Conservation (phyloP, 352 stramenopile genomes). For the Saprolegnia parasitica region DNA sequence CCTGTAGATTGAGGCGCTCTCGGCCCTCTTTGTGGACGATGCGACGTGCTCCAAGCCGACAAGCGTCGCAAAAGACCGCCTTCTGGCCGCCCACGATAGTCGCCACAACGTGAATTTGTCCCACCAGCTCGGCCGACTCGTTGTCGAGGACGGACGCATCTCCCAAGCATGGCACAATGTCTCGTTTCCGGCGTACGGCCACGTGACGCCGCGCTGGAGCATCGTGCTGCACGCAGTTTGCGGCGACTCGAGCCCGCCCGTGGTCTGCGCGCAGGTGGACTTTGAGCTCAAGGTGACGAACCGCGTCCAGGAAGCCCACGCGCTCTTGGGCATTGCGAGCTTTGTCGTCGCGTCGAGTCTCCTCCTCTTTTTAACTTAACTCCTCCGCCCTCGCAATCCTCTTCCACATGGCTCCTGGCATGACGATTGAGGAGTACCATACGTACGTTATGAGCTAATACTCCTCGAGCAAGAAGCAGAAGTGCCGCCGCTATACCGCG, state of each 20-base stretch:
- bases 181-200: slow-evolving; percentile 21
- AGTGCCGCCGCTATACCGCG: too few relatives aligned
- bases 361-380: slow-evolving; percentile 31
- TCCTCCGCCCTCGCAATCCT: not conserved
- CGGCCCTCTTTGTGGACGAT: not conserved
- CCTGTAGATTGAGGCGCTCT: not conserved
- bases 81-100: not conserved
- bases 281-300: slow-evolving; percentile 27
- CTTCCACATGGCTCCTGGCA: not conserved
- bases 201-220: slow-evolving; percentile 27
- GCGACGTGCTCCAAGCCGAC: not conserved
- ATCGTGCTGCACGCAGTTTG: slow-evolving; percentile 28
- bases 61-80: slow-evolving; percentile 4
- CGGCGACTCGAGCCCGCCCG: slow-evolving; percentile 25
- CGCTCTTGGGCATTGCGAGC: slow-evolving; percentile 17
- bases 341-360: slow-evolving; percentile 29
- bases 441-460: too few relatives aligned
- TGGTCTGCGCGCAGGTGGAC: slow-evolving; percentile 26
- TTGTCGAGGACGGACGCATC: slow-evolving; percentile 27
- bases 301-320: slow-evolving; percentile 26
- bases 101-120: slow-evolving; percentile 14
- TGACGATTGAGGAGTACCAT: not conserved
- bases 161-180: slow-evolving; percentile 25
- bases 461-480: too few relatives aligned
- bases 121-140: slow-evolving; percentile 20